Evolutionary conservation across 768 basidiomycete species (phyloP), one percentile per base, ranked within the genome.

Genomic region (Leucosporidium yakuticum): DNA sequence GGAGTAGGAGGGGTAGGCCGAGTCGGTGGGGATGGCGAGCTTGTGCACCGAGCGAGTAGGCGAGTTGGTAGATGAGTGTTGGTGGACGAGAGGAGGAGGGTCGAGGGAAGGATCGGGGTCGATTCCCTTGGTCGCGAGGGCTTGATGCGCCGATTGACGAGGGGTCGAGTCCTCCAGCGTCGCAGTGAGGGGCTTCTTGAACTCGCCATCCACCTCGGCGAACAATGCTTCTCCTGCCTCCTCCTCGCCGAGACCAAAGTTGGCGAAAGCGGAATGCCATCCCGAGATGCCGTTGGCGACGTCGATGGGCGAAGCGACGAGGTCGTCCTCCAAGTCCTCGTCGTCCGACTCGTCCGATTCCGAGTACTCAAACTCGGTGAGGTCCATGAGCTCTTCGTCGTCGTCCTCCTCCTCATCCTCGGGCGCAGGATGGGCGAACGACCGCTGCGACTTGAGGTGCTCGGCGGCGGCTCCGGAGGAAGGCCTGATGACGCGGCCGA

Each of bases 341-440:
- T 71, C 70, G 47, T 65, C 70, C 7, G 60, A 54, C 39, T 68
- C 67, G 51, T 61, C 62, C 14, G 61, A 59, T 39, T 54, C 49
- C 1, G 65, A 64, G 60, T 69, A 67, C 39, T 70, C 69, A 57
- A 67, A 69, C 25, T 73, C 71, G 49, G 63, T 69, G 8, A 65
- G 32, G 44, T 69, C 71, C 56, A 66, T 44, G 20, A 48, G 31
- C 29, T 58, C 62, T 15, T 63, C 67, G 21, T 68, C 67, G 31
- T 54, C 48, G 17, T 65, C 63, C 4, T 54, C 65, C 1, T 36
- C 57, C 12, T 53, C 51, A 15, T 32, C 31, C 29, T 29, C 25
- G n/a, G 54, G 60, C 4, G 54, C 32, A 5, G 31, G 25, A 21
- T 27, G 39, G 11, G 49, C 50, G 25, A 59, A 4, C 21, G 59